Evolutionary conservation across 345 rosid species (phyloP).

Genomic region (Salix dunnii): DNA sequence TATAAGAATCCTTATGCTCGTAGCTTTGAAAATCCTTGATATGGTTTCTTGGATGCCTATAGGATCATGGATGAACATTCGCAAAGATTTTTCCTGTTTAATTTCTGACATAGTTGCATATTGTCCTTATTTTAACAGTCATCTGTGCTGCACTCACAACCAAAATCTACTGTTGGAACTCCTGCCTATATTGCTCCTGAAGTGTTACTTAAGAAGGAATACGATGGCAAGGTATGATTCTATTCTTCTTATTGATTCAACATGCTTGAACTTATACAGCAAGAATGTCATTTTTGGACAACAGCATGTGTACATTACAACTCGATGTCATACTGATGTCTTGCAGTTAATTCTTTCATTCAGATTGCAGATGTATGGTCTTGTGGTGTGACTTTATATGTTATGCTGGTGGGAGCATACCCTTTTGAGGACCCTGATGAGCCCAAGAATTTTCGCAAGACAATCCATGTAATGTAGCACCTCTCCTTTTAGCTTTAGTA

Average conservation of each 20-base stretch:
- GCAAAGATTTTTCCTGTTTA: background rate
- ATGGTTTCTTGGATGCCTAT: background rate
- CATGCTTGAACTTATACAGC: background rate
- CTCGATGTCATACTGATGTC: background rate
- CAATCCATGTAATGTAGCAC: slow-evolving; percentile 65
- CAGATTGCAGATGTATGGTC: slow-evolving; percentile 99
- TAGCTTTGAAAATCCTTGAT: background rate
- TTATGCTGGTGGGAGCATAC: slow-evolving; percentile 97
- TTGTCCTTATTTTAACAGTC: slow-evolving; percentile 48
- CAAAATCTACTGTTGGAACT: slow-evolving; percentile 96
- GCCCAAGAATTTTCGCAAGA: slow-evolving; percentile 88
- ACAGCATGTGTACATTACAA: background rate
- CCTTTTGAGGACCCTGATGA: slow-evolving; percentile 98
- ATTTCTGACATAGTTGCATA: slow-evolving; percentile 3
- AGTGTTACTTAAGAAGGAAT: slow-evolving; percentile 92
- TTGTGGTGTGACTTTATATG: slow-evolving; percentile 93
- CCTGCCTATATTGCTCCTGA: slow-evolving; percentile 99
- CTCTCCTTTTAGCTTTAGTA: background rate
- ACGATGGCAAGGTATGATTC: slow-evolving; percentile 86
- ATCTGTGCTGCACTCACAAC: slow-evolving; percentile 93
- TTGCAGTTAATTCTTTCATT: slow-evolving; percentile 1
- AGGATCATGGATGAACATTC: background rate
- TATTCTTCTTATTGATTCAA: slow-evolving; percentile 5
- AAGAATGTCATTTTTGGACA: background rate
- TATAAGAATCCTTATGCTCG: slow-evolving; percentile 18